Evolutionary conservation across 805 yeast genomes (phyloP).

Genomic region (Isabelozyma rhagii): DNA sequence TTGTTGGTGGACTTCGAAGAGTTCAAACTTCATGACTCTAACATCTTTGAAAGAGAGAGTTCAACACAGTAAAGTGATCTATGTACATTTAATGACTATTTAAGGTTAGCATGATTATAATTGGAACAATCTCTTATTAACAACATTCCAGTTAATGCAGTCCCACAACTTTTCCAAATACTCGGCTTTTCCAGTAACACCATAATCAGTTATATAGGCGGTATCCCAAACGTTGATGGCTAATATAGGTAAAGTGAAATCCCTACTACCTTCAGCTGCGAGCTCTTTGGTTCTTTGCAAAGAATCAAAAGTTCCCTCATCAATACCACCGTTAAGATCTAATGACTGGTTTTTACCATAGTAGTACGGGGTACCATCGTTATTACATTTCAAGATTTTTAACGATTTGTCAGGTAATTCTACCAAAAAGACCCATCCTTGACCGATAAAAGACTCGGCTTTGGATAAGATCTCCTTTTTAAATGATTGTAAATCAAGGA

Average conservation of each 20-base stretch:
- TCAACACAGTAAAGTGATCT: neutral
- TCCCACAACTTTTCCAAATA: conserved; percentile 76
- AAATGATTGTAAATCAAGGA: conserved; percentile 45
- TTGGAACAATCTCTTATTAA: conserved; percentile 50
- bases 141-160: conserved; percentile 79
- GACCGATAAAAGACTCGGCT: conserved; percentile 56
- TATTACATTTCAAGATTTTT: conserved; percentile 53
- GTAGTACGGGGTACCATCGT: conserved; percentile 76
- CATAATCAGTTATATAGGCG: conserved; percentile 84
- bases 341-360: conserved; percentile 65
- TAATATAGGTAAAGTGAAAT: conserved; percentile 70
- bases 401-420: conserved; percentile 62
- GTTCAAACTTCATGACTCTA: conserved; percentile 1
- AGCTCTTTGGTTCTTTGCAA: conserved; percentile 42
- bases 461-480: conserved; percentile 46
- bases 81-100: conserved; percentile 2
- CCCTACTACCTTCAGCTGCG: conserved; percentile 43
- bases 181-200: conserved; percentile 66
- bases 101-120: conserved; percentile 12
- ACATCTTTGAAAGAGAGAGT: neutral
- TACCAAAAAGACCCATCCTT: conserved; percentile 75
- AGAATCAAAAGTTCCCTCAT: conserved; percentile 49
- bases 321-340: conserved; percentile 74
- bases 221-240: conserved; percentile 85
- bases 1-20: conserved; percentile 20